phyloP scores from a whole-genome alignment of 2,329 filamentous ascomycete species.

The Ophiostoma sp. region DNA sequence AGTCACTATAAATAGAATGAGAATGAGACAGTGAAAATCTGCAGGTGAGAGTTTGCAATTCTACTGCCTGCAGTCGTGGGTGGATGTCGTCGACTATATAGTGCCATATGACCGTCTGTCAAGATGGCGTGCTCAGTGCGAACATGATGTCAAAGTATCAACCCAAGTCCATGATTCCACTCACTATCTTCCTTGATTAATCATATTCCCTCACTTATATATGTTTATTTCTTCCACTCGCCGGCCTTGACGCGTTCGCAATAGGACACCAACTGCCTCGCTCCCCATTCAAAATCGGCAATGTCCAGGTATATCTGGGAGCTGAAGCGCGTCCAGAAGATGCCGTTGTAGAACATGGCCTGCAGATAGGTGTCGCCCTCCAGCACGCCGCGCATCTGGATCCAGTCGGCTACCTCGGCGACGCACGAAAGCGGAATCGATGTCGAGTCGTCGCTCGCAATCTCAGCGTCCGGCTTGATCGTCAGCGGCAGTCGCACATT shows the following conservation, averaged over 20 bases:
- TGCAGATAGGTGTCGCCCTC: constrained; percentile 54
- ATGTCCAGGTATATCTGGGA: constrained; percentile 62
- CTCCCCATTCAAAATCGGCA: constrained; percentile 60
- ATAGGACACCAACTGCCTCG: constrained; percentile 39
- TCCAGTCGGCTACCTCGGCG: constrained; percentile 28
- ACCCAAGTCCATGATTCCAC: too few relatives aligned
- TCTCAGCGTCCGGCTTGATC: constrained; percentile 21
- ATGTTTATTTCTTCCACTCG: constrained; percentile 22
- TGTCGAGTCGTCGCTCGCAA: constrained; percentile 8
- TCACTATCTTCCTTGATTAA: too few relatives aligned
- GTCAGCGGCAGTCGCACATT: constrained; percentile 57
- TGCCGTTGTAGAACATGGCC: constrained; percentile 48
- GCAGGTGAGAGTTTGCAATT: too few relatives aligned
- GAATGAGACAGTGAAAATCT: too few relatives aligned
- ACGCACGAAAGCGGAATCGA: constrained; percentile 25
- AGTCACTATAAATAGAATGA: too few relatives aligned
- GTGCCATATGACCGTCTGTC: too few relatives aligned
- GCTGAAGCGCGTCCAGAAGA: constrained; percentile 58
- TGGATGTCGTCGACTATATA: too few relatives aligned
- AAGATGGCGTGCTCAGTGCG: too few relatives aligned
- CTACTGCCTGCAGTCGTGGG: too few relatives aligned
- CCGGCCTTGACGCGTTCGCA: constrained; percentile 25
- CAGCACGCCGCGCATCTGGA: background rate
- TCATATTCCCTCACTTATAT: background rate
- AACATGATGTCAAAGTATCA: too few relatives aligned